Conservation (phyloP, 2,329 filamentous ascomycete species). For the Alternaria triticimaculans region DNA sequence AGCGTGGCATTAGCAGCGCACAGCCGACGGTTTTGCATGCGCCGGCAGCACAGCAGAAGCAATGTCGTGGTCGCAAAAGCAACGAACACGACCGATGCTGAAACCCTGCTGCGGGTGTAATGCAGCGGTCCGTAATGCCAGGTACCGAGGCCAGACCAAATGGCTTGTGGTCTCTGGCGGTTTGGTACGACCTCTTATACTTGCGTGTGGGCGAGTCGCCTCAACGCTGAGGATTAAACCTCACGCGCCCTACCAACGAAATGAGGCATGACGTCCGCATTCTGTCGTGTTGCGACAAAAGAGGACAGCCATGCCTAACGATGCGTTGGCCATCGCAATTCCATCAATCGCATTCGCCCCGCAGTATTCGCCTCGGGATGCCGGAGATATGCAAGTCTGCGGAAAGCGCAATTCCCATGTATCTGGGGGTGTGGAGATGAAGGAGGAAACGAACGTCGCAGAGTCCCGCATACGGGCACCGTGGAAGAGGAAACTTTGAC, state of each 20-base stretch:
- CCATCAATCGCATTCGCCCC: slow-evolving; percentile 12
- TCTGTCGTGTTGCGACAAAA: slow-evolving; percentile 1
- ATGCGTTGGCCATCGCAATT: not conserved
- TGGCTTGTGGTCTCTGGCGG: slow-evolving; percentile 8
- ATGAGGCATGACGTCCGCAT: not conserved
- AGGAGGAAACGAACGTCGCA: slow-evolving; percentile 12
- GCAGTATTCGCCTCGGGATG: not conserved
- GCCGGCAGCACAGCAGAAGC: slow-evolving; percentile 20
- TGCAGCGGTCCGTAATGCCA: slow-evolving; percentile 23
- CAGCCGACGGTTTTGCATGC: slow-evolving; percentile 14
- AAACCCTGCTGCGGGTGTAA: slow-evolving; percentile 15
- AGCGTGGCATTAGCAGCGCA: slow-evolving; percentile 23
- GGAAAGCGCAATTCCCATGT: not conserved
- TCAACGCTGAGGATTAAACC: not conserved
- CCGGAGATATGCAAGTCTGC: not conserved
- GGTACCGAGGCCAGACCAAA: slow-evolving; percentile 19
- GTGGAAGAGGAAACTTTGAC: slow-evolving; percentile 7
- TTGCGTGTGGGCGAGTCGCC: not conserved
- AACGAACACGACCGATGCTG: slow-evolving; percentile 20
- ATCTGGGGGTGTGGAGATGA: slow-evolving; percentile 4
- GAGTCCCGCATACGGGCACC: slow-evolving; percentile 6
- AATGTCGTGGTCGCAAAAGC: slow-evolving; percentile 15
- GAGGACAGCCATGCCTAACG: not conserved
- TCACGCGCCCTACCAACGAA: not conserved
- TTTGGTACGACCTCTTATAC: slow-evolving; percentile 11